Percentiles rank a stretch among this genome's conserved stretches.
Conservation (phyloP, 371 early-diverging fungal genomes). For the Mucor velutinosus region DNA sequence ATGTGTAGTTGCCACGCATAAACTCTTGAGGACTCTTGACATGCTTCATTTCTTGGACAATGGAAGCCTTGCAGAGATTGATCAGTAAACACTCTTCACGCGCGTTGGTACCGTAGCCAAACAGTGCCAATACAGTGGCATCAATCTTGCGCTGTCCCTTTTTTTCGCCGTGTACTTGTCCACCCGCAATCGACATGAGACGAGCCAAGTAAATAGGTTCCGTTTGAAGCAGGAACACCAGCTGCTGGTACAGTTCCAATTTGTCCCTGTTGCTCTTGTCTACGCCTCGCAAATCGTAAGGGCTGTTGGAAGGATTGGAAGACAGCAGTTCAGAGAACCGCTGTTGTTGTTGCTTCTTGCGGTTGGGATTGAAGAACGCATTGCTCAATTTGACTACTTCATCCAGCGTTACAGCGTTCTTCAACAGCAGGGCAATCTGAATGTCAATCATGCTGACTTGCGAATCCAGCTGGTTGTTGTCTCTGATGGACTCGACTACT, state of each 20-base stretch:
- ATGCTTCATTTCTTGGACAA: conserved; percentile 87
- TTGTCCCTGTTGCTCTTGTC: conserved; percentile 86
- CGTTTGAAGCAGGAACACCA: conserved; percentile 96
- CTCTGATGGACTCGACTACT: conserved; percentile 88
- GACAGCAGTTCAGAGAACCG: conserved; percentile 47
- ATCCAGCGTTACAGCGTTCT: conserved; percentile 94
- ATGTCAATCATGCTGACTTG: conserved; percentile 92
- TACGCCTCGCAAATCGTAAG: conserved; percentile 65
- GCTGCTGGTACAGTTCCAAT: conserved; percentile 85
- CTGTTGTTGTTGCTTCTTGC: conserved; percentile 54
- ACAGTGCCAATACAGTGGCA: conserved; percentile 88
- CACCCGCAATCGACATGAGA: conserved; percentile 83
- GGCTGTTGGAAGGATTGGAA: conserved; percentile 22
- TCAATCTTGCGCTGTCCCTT: conserved; percentile 73
- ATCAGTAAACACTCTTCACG: conserved; percentile 97
- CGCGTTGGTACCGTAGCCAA: conserved; percentile 94
- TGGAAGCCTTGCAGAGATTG: conserved; percentile 90
- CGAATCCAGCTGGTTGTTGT: conserved; percentile 84
- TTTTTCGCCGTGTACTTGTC: conserved; percentile 47
- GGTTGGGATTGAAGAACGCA: conserved; percentile 41
- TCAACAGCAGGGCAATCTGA: conserved; percentile 95
- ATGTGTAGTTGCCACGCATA: conserved; percentile 91
- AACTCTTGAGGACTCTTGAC: conserved; percentile 86
- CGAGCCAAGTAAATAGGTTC: conserved; percentile 91
- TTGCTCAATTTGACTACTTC: conserved; percentile 80